phyloP scores from a whole-genome alignment of 345 rosid genomes.

The Mallotus nudiflorus region DNA sequence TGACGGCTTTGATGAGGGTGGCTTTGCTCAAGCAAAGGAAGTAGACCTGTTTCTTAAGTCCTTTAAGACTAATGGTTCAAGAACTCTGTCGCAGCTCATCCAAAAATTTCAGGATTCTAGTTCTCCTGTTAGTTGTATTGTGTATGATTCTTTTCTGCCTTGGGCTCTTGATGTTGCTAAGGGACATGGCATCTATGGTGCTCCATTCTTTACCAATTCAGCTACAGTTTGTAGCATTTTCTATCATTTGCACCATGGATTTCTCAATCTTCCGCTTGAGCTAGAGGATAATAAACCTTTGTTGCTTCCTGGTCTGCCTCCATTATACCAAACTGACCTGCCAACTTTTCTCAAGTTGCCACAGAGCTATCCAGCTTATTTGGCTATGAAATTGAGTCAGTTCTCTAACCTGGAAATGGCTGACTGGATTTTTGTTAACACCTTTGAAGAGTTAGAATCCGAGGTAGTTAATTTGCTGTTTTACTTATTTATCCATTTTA shows the following conservation, averaged over 20 bases:
- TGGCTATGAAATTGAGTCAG: constrained; percentile 55
- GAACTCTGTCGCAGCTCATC: constrained; percentile 48
- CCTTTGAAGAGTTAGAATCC: constrained; percentile 55
- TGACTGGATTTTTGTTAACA: constrained; percentile 65
- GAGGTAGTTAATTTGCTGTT: no score
- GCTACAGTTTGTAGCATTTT: constrained; percentile 48
- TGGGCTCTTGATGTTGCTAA: constrained; percentile 80
- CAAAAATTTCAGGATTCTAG: constrained; percentile 33
- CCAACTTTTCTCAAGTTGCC: constrained; percentile 52
- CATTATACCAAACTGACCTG: constrained; percentile 46
- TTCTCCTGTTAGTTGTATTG: constrained; percentile 46
- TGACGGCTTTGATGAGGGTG: constrained; percentile 65
- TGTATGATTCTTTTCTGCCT: constrained; percentile 71
- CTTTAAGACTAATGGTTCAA: constrained; percentile 48
- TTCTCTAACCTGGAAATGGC: constrained; percentile 50
- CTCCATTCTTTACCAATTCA: constrained; percentile 71
- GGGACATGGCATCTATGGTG: constrained; percentile 49
- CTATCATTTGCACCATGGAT: constrained; percentile 40
- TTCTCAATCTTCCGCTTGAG: constrained; percentile 43
- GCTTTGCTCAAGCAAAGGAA: constrained; percentile 43
- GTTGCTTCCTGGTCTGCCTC: constrained; percentile 51
- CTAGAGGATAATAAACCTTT: constrained; percentile 32
- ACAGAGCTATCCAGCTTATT: constrained; percentile 50
- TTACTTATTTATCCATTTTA: no score
- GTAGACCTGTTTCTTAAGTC: constrained; percentile 40